Base-by-base conservation (phyloP, 2,329 filamentous ascomycete species). In the Penicillium sp. region DNA sequence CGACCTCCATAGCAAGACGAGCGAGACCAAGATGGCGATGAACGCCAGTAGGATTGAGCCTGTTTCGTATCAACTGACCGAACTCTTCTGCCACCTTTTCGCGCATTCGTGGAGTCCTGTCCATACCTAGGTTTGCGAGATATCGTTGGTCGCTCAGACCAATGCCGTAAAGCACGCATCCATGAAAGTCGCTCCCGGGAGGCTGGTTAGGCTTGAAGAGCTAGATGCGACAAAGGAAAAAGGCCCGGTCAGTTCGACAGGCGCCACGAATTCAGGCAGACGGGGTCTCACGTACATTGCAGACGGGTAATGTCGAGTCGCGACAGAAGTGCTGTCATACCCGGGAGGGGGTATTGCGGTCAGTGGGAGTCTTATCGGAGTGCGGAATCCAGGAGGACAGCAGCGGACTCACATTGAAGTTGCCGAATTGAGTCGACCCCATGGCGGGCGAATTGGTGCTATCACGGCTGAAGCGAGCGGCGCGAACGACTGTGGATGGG, bases 11-110 rank as follows among this genome's bases (percentile, higher is more conserved):
- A 97, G 58, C 42, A 98, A 73, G 54, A 84, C 82, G 8, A 71
- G 59, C 4, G 84, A 74, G 7, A 78, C 70, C 15, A 79, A 58
- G 54, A 98, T 90, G 27, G 90, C 87, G 49, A 94, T 64, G 47
- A 76, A 87, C 47, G 80, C 85, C 27, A 97, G 65, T 31, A 98
- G 53, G 62, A 98, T 95, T 6, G 90, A 94, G n/a, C 93, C 85
- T 88, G 54, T 36, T 25, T 17, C 33, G 11, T n/a, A n/a, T 27
- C 25, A 27, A 13, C 25, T 27, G 4, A n/a, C 25, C 11, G 10
- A n/a, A n/a, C 10, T 27, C 11, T 13, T 27, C 25, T n/a, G 5
- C 25, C 25, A 27, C 11, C 25, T 4, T 9, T n/a, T 7, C 11
- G n/a, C 25, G 6, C 11, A 27, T 27, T 13, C 5, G 14, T 27